Evolutionary conservation across 2,329 filamentous ascomycete species (phyloP), one percentile per base, ranked within the genome.

Genomic region (Aspergillus puulaauensis): DNA sequence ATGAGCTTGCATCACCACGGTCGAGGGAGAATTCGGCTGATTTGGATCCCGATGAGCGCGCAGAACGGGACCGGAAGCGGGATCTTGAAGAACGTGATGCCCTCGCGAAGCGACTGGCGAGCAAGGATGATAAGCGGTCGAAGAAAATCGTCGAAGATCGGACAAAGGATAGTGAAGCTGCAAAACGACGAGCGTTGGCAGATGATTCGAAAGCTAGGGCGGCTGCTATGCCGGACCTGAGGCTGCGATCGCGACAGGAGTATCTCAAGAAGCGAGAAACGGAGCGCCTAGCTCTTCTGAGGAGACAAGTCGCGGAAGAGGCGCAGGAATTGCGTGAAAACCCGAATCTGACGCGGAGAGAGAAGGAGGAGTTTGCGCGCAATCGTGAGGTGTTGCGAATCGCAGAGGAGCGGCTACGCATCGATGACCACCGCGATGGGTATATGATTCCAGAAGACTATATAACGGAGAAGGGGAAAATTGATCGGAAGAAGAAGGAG

Each of bases 371-470:
- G 62, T 98, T 99, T 72, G 88, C 89, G 3, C 88, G 91, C 69
- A 98, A 98, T 69, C 81, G 90, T 46, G 91, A 98, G 74, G 82
- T 93, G 24, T 76, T 96, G 43, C 83, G 88, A 37, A 80, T 96
- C 43, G 91, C 91, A 1, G 90, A 97, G 75, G 91, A 96, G 72
- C 84, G 93, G 21, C 79, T 93, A 55, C 85, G 85, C 44, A 96
- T 99, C 62, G 93, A 98, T 70, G 93, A 98, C 65, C 87, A 96
- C 72, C 84, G 88, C 19, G 93, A 97, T 77, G 93, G 93, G 2
- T 99, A 98, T 75, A 84, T 88, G 64, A 88, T 99, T 79, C 95
- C 93, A 0, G 93, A 97, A 63, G 92, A 97, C 72, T 96, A 96
- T 70, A 93, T 96, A 61, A 96, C 90, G 0, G 92, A 96, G 71